Evolutionary conservation across 2,329 filamentous ascomycete species (phyloP), one percentile per base, ranked within the genome.

Genomic region (Fusarium piperis): DNA sequence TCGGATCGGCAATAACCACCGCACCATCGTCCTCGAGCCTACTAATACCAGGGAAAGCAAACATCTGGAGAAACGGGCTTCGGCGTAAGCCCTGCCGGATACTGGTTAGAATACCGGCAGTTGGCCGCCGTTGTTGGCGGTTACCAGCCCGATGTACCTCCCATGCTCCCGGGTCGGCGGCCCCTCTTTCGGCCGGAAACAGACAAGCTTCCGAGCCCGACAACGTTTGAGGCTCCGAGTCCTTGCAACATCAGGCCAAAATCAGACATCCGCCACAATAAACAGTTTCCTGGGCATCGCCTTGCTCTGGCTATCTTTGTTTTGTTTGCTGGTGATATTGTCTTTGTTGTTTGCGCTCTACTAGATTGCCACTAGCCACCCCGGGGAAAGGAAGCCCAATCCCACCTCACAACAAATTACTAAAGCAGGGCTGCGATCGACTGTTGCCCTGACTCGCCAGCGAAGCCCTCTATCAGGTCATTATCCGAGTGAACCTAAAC

Each of bases 151-250:
- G 59, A 48, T 66, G 32, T 52, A 57, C 70, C 67, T 65, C 44
- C 44, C 44, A 51, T 52, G 26, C 39, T 71, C 71, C 61, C 44
- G 70, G 71, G 67, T 64, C 28, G 30, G 58, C 33, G 59, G 71
- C 67, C 67, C 67, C 70, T 73, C 71, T 55, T 67, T 71, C 64
- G 67, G 32, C 59, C 67, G 61, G 61, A 71, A 71, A 63, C 61
- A 68, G 62, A 38, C 38, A 68, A 70, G 62, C 56, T 65, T 55
- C 57, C 64, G 59, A 52, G 59, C 59, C 65, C 38, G 59, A 68
- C 64, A 55, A 59, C 39, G 26, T 62, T 51, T 61, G 59, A 67
- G 62, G 65, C 65, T 70, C 56, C 41, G 55, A 35, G 32, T 59
- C 59, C 67, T 52, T 63, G 38, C 70, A 63, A 63, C 71, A 66